Conservation (phyloP, 257 asterid genomes). For the Mitragyna speciosa region DNA sequence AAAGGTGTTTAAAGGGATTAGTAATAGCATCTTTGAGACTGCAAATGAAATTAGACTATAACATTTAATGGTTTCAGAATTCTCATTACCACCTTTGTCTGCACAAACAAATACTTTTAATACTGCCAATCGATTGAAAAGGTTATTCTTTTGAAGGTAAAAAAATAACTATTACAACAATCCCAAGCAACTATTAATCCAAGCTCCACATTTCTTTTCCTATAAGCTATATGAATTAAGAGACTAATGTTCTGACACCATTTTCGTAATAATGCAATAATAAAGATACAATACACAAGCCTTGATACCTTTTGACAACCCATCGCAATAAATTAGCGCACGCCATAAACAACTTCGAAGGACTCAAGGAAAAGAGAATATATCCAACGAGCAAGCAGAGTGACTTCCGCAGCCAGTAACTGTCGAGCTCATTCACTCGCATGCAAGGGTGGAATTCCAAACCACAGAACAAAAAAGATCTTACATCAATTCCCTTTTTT, state of each 20-base stretch:
- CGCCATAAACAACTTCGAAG: slow-evolving; percentile 16
- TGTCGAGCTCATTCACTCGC: slow-evolving; percentile 21
- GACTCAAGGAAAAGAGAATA: slow-evolving; percentile 17
- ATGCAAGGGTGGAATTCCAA: slow-evolving; percentile 25
- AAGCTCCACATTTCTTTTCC: not conserved
- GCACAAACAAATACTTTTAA: not conserved
- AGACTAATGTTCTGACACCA: not conserved
- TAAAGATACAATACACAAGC: slow-evolving; percentile 19
- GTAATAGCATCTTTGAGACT: not conserved
- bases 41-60: not conserved
- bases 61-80: not conserved
- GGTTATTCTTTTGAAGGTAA: not conserved
- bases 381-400: slow-evolving; percentile 27
- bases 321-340: slow-evolving; percentile 14
- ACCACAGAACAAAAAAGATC: slow-evolving; percentile 20
- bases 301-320: slow-evolving; percentile 9
- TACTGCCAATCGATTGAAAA: not conserved
- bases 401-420: slow-evolving; percentile 26
- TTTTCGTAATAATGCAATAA: slow-evolving; percentile 2
- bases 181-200: slow-evolving; percentile 1
- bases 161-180: slow-evolving; percentile 11
- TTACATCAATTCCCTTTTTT: slow-evolving; percentile 23
- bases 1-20: not conserved
- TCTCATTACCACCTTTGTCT: not conserved
- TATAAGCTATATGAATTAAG: slow-evolving; percentile 15